Percentiles rank a stretch among this genome's conserved stretches.
These are phyloP conservation scores for Silene uniflora DNA, from an alignment of 148 eudicot genomes.

Conservation along the genomic window DNA sequence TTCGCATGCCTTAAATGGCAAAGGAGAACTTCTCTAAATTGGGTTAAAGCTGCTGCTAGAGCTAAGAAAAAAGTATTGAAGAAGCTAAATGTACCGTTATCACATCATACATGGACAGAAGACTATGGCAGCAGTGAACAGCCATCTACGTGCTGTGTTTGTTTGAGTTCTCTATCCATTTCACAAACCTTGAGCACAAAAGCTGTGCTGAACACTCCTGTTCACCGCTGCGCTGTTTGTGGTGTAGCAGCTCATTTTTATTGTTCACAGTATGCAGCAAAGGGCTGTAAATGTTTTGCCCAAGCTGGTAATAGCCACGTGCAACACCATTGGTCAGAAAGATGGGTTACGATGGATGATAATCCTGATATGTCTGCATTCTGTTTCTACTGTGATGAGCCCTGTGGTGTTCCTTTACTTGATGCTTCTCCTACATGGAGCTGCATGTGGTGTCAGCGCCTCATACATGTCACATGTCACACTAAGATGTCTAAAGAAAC, in stretches of 20 bases:
- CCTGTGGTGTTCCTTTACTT: constrained; percentile 75
- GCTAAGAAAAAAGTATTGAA: constrained; percentile 75
- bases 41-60: constrained; percentile 89
- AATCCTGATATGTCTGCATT: constrained; percentile 71
- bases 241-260: constrained; percentile 74
- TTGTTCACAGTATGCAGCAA: constrained; percentile 65
- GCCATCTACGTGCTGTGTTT: constrained; percentile 78
- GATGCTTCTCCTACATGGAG: constrained; percentile 80
- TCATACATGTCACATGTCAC: constrained; percentile 76
- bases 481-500: constrained; percentile 68
- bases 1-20: constrained; percentile 70
- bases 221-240: constrained; percentile 76
- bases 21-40: constrained; percentile 55
- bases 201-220: constrained; percentile 49
- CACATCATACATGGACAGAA: constrained; percentile 74
- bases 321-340: constrained; percentile 90
- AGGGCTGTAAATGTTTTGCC: constrained; percentile 81
- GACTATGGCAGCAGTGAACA: constrained; percentile 56
- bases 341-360: constrained; percentile 71
- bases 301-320: constrained; percentile 63
- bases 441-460: constrained; percentile 87
- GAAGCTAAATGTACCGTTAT: constrained; percentile 61
- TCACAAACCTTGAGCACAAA: constrained; percentile 50
- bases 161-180: constrained; percentile 56
- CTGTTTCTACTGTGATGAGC: constrained; percentile 81